These are phyloP conservation scores for Amniculicola lignicola DNA, from an alignment of 495 filamentous ascomycete species.

Conservation along the genomic window DNA sequence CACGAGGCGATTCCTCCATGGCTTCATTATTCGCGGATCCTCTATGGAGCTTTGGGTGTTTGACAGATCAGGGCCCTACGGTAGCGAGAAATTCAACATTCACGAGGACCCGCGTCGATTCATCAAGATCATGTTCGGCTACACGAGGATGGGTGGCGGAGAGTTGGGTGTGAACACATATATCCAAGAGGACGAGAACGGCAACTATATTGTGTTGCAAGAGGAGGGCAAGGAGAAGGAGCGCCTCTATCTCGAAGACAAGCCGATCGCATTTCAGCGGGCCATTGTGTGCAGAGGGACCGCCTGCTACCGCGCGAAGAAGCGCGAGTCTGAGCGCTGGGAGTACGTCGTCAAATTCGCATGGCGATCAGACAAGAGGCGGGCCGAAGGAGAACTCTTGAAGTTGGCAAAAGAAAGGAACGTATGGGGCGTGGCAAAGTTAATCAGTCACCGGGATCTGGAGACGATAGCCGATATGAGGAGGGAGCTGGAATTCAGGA, in stretches of 20 bases:
- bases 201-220: slow-evolving; percentile 1
- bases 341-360: slow-evolving; percentile 37
- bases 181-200: slow-evolving; percentile 7
- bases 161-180: slow-evolving; percentile 4
- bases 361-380: slow-evolving; percentile 37
- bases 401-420: slow-evolving; percentile 9
- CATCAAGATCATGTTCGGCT: slow-evolving; percentile 37
- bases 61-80: slow-evolving; percentile 47
- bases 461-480: slow-evolving; percentile 4
- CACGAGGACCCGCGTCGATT: slow-evolving; percentile 39
- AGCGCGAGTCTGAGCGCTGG: slow-evolving; percentile 18
- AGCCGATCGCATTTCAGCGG: slow-evolving; percentile 13
- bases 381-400: slow-evolving; percentile 19
- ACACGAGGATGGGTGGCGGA: slow-evolving; percentile 13
- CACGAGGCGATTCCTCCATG: slow-evolving; percentile 41
- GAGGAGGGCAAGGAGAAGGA: slow-evolving; percentile 1
- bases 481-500: slow-evolving; percentile 1
- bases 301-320: slow-evolving; percentile 27
- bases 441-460: slow-evolving; percentile 3
- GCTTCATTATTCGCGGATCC: slow-evolving; percentile 41
- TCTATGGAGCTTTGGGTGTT: slow-evolving; percentile 46
- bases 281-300: slow-evolving; percentile 24
- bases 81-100: slow-evolving; percentile 43
- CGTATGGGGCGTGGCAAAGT: slow-evolving; percentile 9
- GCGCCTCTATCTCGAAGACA: slow-evolving; percentile 11